Evolutionary conservation across 768 basidiomycete genomes (phyloP).

Genomic region (Clavaria fumosa): DNA sequence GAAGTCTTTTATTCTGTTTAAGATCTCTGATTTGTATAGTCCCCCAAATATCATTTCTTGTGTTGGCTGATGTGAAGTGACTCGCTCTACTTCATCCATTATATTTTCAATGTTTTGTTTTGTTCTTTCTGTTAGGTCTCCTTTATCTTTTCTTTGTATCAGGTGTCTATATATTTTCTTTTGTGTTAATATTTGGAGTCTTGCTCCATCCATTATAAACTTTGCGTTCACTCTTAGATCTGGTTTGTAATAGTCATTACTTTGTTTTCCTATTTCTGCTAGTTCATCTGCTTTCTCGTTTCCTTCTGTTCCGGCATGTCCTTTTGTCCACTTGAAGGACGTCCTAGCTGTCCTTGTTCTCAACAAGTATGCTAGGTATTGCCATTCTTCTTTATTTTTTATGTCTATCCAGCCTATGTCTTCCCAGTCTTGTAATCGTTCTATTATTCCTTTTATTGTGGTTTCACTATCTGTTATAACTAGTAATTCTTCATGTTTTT

Average conservation of each 20-base stretch:
- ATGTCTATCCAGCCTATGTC: slow-evolving; percentile 5
- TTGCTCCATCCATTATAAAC: slow-evolving; percentile 3
- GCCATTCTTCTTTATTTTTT: slow-evolving; percentile 4
- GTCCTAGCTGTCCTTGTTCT: slow-evolving; percentile 2
- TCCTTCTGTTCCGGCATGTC: slow-evolving; percentile 5
- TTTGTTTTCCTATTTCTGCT: not conserved
- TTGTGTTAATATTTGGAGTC: not conserved
- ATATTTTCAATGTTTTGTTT: slow-evolving; percentile 7
- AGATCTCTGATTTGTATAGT: slow-evolving; percentile 4
- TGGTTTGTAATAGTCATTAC: not conserved
- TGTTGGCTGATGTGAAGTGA: too few species aligned
- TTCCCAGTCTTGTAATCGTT: not conserved
- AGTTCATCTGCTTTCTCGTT: slow-evolving; percentile 4
- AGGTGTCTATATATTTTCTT: not conserved
- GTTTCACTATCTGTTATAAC: slow-evolving; percentile 5
- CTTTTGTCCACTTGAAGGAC: slow-evolving; percentile 5
- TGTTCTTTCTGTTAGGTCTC: slow-evolving; percentile 1
- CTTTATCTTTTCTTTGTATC: not conserved
- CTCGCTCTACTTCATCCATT: too few species aligned
- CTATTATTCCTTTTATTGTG: slow-evolving; percentile 3
- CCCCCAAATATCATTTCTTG: slow-evolving; percentile 8
- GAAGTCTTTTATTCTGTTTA: slow-evolving; percentile 8
- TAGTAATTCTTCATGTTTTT: not conserved
- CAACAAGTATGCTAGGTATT: slow-evolving; percentile 4
- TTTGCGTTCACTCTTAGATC: not conserved